Conservation (phyloP, 805 yeast species). For the Metschnikowia picachoensis region DNA sequence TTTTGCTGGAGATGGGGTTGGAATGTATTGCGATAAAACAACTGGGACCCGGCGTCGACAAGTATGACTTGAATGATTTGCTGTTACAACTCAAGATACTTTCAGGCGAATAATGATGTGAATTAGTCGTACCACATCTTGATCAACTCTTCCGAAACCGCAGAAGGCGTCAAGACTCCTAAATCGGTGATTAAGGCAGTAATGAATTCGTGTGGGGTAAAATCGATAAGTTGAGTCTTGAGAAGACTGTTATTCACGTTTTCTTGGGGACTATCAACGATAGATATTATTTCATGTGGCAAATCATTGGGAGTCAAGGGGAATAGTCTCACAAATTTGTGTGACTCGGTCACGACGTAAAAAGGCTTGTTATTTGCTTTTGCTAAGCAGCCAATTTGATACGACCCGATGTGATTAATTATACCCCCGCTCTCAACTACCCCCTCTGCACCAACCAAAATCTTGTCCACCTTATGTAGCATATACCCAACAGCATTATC, state of each 20-base stretch:
- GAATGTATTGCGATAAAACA: slow-evolving; percentile 41
- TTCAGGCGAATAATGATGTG: not conserved
- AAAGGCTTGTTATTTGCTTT: slow-evolving; percentile 87
- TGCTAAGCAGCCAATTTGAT: slow-evolving; percentile 91
- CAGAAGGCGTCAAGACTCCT: slow-evolving; percentile 95
- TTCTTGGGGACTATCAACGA: slow-evolving; percentile 21
- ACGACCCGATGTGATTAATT: slow-evolving; percentile 91
- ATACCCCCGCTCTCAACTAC: slow-evolving; percentile 99
- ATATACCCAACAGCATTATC: slow-evolving; percentile 94
- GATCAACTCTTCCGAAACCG: slow-evolving; percentile 96
- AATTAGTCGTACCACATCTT: slow-evolving; percentile 92
- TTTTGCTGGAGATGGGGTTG: slow-evolving; percentile 42
- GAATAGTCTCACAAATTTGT: slow-evolving; percentile 93
- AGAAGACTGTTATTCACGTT: slow-evolving; percentile 21
- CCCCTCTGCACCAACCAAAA: slow-evolving; percentile 97
- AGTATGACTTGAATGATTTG: slow-evolving; percentile 44
- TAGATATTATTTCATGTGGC: slow-evolving; percentile 44
- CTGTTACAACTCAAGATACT: slow-evolving; percentile 8
- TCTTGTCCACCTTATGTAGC: slow-evolving; percentile 86
- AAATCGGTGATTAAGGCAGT: slow-evolving; percentile 95
- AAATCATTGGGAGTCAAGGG: slow-evolving; percentile 92
- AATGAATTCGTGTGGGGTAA: slow-evolving; percentile 92
- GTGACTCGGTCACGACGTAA: slow-evolving; percentile 91
- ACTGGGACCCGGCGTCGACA: slow-evolving; percentile 18
- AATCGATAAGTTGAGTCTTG: slow-evolving; percentile 58